A percentile compares a stretch with the other conserved stretches of the same genome.
Conservation (phyloP, 2,329 filamentous ascomycete genomes). For the Cryphonectria naterciae region DNA sequence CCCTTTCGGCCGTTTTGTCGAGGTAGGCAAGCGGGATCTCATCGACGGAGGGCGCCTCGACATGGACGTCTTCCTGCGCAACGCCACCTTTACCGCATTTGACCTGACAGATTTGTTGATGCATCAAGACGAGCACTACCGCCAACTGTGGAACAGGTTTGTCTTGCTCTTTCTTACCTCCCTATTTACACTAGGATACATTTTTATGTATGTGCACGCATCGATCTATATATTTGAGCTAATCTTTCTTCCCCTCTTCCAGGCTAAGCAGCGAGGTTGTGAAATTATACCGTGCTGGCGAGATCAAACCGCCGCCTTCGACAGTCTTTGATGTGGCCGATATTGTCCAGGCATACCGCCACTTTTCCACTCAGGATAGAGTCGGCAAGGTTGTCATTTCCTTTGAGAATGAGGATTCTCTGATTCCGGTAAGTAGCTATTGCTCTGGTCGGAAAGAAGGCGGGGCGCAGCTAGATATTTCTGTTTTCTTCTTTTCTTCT, state of each 20-base stretch:
- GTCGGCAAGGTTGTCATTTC: slow-evolving; percentile 47
- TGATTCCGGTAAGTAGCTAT: background rate
- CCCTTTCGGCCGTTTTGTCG: slow-evolving; percentile 27
- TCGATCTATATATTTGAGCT: background rate
- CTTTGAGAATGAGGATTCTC: slow-evolving; percentile 27
- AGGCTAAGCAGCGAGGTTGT: background rate
- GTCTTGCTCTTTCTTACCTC: background rate
- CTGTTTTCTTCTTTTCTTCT: too few species aligned
- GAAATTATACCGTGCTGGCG: background rate
- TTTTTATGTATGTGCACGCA: too few species aligned
- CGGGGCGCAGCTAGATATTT: background rate
- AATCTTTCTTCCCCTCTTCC: background rate
- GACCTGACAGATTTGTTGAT: slow-evolving; percentile 36
- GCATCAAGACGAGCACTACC: slow-evolving; percentile 14
- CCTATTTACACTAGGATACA: too few species aligned
- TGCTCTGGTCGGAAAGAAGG: too few species aligned
- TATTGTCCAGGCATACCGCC: slow-evolving; percentile 39
- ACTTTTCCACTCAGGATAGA: slow-evolving; percentile 44
- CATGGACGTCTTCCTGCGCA: slow-evolving; percentile 35
- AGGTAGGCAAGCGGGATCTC: slow-evolving; percentile 19
- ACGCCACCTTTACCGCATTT: slow-evolving; percentile 38
- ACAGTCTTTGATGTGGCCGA: slow-evolving; percentile 24
- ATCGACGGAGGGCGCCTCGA: background rate
- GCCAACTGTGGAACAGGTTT: background rate
- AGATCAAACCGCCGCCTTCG: background rate